These are phyloP conservation scores for Ceratocystis lukuohia DNA, from an alignment of 2,329 filamentous ascomycete species.

Conservation along the genomic window DNA sequence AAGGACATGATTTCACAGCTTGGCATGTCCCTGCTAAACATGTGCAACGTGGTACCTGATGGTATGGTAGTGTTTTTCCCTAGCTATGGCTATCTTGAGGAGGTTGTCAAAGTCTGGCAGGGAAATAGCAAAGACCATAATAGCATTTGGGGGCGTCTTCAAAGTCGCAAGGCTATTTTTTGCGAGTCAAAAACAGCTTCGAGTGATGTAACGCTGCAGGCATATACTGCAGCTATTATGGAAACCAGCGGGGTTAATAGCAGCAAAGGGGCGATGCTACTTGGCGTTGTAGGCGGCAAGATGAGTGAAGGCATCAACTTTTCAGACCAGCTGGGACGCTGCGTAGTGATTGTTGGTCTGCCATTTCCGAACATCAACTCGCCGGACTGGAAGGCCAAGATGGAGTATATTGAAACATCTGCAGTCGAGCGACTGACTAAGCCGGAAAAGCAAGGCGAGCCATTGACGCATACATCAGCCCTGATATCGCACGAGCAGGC, in stretches of 20 bases:
- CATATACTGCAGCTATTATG: conserved; percentile 58
- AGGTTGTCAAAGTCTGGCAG: conserved; percentile 54
- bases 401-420: conserved; percentile 63
- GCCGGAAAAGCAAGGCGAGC: not conserved
- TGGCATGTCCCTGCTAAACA: conserved; percentile 56
- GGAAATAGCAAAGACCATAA: conserved; percentile 25
- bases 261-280: conserved; percentile 55
- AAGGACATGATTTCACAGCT: conserved; percentile 58
- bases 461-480: not conserved
- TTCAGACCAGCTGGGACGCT: conserved; percentile 75
- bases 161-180: conserved; percentile 49
- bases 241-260: conserved; percentile 27
- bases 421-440: conserved; percentile 19
- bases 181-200: conserved; percentile 40
- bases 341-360: conserved; percentile 79
- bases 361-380: conserved; percentile 85
- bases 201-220: conserved; percentile 56
- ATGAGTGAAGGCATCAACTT: conserved; percentile 99
- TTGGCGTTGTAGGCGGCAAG: conserved; percentile 87
- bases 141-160: conserved; percentile 46
- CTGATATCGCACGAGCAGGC: conserved; percentile 22
- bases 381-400: conserved; percentile 84
- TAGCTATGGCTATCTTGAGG: conserved; percentile 79
- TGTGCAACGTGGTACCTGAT: conserved; percentile 65
- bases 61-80: conserved; percentile 93